Evolutionary conservation across 441 rosid species (phyloP).

Genomic region (Dalechampia spathulata): DNA sequence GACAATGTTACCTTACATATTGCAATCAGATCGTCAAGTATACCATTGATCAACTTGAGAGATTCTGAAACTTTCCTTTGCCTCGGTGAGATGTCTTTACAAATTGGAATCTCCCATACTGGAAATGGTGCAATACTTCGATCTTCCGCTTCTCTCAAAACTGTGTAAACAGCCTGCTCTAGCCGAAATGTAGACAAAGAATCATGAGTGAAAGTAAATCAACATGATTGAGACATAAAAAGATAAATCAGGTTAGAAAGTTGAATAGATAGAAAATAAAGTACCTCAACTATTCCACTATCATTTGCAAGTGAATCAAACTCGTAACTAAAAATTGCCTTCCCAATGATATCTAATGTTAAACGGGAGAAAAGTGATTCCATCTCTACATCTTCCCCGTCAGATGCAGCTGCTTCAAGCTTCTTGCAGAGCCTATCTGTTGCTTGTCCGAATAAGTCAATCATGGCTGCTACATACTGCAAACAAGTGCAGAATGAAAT

Average conservation of each 20-base stretch:
- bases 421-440: constrained; percentile 85
- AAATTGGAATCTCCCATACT: constrained; percentile 85
- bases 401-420: constrained; percentile 70
- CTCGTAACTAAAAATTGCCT: constrained; percentile 92
- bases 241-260: no score
- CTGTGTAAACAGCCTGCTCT: constrained; percentile 83
- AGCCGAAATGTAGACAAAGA: constrained; percentile 15
- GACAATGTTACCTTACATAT: constrained; percentile 70
- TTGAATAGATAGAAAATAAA: constrained; percentile 3
- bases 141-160: constrained; percentile 93
- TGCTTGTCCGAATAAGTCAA: constrained; percentile 78
- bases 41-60: constrained; percentile 72
- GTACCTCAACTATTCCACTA: constrained; percentile 92
- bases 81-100: constrained; percentile 90
- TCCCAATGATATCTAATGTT: constrained; percentile 92
- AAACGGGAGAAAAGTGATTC: constrained; percentile 95
- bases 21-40: constrained; percentile 71
- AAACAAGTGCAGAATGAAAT: constrained; percentile 15
- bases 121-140: constrained; percentile 94
- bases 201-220: constrained; percentile 1
- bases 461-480: constrained; percentile 95
- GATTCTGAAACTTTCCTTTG: constrained; percentile 75
- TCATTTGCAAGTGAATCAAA: constrained; percentile 91
- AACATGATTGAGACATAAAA: constrained; percentile 15
- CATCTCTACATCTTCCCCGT: constrained; percentile 87